Conservation (phyloP, 305 asterid genomes). For the Withania somnifera region DNA sequence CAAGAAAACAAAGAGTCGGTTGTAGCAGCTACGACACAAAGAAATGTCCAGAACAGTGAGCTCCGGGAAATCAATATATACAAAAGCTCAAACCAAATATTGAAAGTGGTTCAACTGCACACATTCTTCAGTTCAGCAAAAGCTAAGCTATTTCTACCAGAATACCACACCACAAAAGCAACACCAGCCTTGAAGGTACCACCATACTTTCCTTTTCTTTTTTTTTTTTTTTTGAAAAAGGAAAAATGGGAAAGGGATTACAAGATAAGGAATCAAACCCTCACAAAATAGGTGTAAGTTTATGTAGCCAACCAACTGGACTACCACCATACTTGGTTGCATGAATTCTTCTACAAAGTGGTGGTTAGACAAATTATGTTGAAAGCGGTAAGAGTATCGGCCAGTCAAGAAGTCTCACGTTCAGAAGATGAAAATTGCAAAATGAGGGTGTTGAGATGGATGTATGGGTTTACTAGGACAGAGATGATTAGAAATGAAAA, state of each 20-base stretch:
- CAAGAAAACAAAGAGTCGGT: neutral
- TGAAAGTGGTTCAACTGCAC: neutral
- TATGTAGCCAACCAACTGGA: neutral
- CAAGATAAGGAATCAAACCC: neutral
- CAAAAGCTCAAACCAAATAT: neutral
- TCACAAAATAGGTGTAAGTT: neutral
- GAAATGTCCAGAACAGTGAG: neutral
- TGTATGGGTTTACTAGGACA: too few relatives aligned
- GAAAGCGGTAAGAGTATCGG: too few relatives aligned
- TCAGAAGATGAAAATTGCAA: too few relatives aligned
- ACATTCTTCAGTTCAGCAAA: neutral
- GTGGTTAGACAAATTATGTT: too few relatives aligned
- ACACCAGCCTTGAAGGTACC: neutral
- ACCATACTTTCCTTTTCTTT: neutral
- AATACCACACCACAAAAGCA: neutral
- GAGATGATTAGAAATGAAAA: too few relatives aligned
- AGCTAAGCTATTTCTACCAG: neutral
- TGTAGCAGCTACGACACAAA: neutral
- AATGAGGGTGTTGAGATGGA: too few relatives aligned
- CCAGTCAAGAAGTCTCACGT: too few relatives aligned
- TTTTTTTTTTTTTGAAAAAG: neutral
- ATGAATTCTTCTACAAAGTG: neutral
- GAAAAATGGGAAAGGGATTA: neutral
- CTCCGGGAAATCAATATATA: neutral
- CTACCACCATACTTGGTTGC: neutral